Conservation (phyloP, 2,329 filamentous ascomycete species). For the Ophiostoma australiae region DNA sequence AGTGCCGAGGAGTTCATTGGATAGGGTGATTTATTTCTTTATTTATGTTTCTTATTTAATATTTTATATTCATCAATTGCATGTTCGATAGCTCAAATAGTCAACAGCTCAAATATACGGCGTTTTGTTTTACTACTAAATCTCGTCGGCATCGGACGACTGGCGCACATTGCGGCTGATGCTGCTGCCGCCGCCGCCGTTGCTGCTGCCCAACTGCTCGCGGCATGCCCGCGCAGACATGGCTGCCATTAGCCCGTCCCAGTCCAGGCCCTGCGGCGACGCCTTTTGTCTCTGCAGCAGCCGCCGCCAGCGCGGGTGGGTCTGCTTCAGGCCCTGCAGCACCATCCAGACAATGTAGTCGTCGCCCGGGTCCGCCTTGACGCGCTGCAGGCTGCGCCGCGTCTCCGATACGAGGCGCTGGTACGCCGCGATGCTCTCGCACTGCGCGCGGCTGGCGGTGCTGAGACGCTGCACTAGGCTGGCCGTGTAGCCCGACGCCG, state of each 20-base stretch:
- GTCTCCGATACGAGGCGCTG: conserved; percentile 23
- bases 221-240: conserved; percentile 23
- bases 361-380: conserved; percentile 25
- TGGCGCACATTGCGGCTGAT: neutral
- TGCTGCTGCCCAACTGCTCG: conserved; percentile 14
- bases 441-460: conserved; percentile 20
- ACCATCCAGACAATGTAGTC: conserved; percentile 24
- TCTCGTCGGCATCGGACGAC: neutral
- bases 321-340: conserved; percentile 21
- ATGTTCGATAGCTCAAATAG: neutral
- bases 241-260: conserved; percentile 23
- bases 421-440: conserved; percentile 26
- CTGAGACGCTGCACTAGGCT: conserved; percentile 21
- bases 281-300: conserved; percentile 18
- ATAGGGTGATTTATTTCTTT: neutral
- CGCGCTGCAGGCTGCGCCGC: conserved; percentile 21
- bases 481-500: conserved; percentile 21
- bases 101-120: neutral
- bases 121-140: neutral
- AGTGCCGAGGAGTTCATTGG: conserved; percentile 16
- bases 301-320: conserved; percentile 21
- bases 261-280: conserved; percentile 17
- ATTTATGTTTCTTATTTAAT: neutral
- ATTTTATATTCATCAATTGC: neutral
- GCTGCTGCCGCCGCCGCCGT: neutral